phyloP scores from a whole-genome alignment of 768 basidiomycete genomes.

The Leccinum incarnatum region DNA sequence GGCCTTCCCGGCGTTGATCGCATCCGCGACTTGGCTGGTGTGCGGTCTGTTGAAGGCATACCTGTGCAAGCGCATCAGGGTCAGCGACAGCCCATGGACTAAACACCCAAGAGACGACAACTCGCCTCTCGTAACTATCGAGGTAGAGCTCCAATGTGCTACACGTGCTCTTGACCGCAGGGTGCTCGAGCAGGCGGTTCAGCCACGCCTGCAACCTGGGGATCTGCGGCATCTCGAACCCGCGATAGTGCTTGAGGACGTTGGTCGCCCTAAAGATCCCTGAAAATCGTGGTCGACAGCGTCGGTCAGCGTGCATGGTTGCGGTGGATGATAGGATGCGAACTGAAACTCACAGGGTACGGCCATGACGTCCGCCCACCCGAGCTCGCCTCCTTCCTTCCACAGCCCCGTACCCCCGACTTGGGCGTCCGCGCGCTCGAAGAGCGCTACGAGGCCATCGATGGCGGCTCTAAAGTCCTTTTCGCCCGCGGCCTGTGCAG shows the following conservation, averaged over 20 bases:
- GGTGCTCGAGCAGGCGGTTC: conserved; percentile 52
- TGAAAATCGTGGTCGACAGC: conserved; percentile 21
- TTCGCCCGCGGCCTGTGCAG: conserved; percentile 48
- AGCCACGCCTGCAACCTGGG: conserved; percentile 53
- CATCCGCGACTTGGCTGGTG: conserved; percentile 72
- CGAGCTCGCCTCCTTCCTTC: conserved; percentile 54
- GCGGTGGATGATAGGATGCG: not conserved
- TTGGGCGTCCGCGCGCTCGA: conserved; percentile 51
- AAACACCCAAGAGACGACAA: not conserved
- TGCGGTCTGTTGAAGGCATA: conserved; percentile 78
- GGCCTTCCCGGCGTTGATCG: conserved; percentile 63
- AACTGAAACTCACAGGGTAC: conserved; percentile 55
- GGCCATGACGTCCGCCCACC: conserved; percentile 65
- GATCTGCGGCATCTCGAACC: conserved; percentile 53
- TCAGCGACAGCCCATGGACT: not conserved
- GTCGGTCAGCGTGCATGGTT: not conserved
- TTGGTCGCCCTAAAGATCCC: conserved; percentile 68
- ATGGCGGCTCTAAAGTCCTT: conserved; percentile 55
- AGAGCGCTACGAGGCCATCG: conserved; percentile 47
- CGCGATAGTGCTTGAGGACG: conserved; percentile 65
- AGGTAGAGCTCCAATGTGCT: conserved; percentile 65
- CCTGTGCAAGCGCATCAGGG: conserved; percentile 32
- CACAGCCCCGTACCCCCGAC: conserved; percentile 56
- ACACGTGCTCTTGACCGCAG: conserved; percentile 64
- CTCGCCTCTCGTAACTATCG: conserved; percentile 69